These are phyloP conservation scores for Ophiorrhiza pumila DNA, from an alignment of 257 asterid genomes.

Conservation along the genomic window DNA sequence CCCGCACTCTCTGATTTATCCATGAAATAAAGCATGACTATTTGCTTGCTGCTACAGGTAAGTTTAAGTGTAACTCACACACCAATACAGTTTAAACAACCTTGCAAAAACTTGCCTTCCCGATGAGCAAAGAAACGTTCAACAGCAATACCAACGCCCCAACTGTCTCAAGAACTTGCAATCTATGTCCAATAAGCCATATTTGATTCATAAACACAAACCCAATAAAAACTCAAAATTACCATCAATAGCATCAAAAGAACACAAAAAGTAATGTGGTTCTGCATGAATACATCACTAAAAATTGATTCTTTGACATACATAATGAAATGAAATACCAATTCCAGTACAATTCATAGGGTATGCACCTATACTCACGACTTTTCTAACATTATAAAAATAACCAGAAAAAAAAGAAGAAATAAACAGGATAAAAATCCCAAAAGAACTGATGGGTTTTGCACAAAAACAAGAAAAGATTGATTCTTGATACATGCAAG, in stretches of 20 bases:
- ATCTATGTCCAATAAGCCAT: background rate
- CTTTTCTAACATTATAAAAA: background rate
- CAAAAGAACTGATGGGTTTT: background rate
- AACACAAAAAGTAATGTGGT: background rate
- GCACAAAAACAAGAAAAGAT: background rate
- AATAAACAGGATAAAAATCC: background rate
- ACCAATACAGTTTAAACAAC: background rate
- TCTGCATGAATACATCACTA: no score
- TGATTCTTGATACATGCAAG: constrained; percentile 7
- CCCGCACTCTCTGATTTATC: background rate
- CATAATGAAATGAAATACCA: background rate
- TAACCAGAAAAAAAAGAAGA: background rate
- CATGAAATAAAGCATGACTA: background rate
- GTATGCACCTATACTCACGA: background rate
- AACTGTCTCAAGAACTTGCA: background rate
- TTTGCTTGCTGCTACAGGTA: constrained; percentile 1
- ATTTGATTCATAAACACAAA: background rate
- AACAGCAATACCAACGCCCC: background rate
- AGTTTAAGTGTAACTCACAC: background rate
- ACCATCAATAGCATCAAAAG: no score
- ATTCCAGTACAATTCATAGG: background rate
- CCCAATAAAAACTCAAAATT: background rate
- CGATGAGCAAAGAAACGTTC: background rate
- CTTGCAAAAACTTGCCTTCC: background rate
- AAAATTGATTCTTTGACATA: background rate